These are phyloP conservation scores for Cryptococcus wingfieldii DNA, from an alignment of 1,284 basidiomycete genomes.

Conservation along the genomic window DNA sequence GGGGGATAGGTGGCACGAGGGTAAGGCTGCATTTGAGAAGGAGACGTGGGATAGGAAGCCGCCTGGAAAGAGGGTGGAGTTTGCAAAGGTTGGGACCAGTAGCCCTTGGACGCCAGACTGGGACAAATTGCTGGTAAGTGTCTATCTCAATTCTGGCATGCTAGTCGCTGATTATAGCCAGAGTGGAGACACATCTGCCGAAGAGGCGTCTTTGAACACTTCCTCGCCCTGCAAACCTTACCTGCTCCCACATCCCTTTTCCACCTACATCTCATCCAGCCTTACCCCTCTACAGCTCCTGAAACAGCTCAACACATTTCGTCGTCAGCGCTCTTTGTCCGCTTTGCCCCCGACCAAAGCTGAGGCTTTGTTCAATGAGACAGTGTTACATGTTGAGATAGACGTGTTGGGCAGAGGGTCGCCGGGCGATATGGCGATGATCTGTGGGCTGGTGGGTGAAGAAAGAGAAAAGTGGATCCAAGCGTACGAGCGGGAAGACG, in stretches of 20 bases:
- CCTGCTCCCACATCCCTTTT: conserved; percentile 58
- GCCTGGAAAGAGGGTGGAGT: conserved; percentile 75
- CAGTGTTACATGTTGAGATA: conserved; percentile 63
- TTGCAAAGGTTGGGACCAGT: conserved; percentile 59
- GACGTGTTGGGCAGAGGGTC: conserved; percentile 63
- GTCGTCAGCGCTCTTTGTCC: conserved; percentile 55
- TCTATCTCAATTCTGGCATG: background rate
- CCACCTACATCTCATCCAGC: conserved; percentile 8
- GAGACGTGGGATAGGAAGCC: conserved; percentile 73
- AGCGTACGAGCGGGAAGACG: conserved; percentile 36
- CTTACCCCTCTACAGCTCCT: conserved; percentile 49
- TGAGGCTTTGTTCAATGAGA: conserved; percentile 55
- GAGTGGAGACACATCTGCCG: conserved; percentile 8
- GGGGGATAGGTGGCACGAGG: conserved; percentile 54
- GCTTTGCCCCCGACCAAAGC: conserved; percentile 47
- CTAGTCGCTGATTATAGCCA: background rate
- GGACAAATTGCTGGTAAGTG: conserved; percentile 55
- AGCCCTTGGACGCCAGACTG: conserved; percentile 75
- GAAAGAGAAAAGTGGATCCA: conserved; percentile 54
- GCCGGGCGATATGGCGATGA: conserved; percentile 66
- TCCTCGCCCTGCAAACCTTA: conserved; percentile 52
- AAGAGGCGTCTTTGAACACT: conserved; percentile 36
- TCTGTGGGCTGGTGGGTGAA: conserved; percentile 60
- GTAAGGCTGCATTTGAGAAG: conserved; percentile 53
- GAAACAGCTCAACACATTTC: conserved; percentile 58